These are phyloP conservation scores for Inonotus hispidus DNA, from an alignment of 1,284 basidiomycete genomes.

Conservation along the genomic window DNA sequence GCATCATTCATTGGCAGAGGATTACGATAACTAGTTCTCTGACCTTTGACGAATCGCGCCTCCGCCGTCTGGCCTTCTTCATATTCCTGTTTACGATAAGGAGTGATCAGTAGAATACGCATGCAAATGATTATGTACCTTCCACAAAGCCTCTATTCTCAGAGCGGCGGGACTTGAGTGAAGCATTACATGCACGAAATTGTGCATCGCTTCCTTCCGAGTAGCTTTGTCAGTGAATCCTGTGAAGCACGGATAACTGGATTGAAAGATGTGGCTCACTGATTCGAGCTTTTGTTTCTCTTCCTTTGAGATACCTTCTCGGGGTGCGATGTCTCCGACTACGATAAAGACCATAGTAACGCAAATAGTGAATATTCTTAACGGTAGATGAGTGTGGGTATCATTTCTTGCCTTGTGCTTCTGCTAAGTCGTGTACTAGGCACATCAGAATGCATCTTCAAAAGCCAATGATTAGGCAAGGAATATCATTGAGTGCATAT, in stretches of 20 bases:
- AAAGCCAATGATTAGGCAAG: neutral
- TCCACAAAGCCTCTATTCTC: constrained; percentile 76
- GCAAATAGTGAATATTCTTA: no score
- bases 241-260: neutral
- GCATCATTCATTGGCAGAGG: neutral
- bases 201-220: constrained; percentile 82
- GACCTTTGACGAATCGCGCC: constrained; percentile 89
- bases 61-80: constrained; percentile 80
- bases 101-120: neutral
- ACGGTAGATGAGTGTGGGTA: no score
- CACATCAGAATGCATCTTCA: constrained; percentile 84
- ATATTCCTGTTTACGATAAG: constrained; percentile 64
- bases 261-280: constrained; percentile 30
- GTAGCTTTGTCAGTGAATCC: neutral
- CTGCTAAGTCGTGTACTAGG: constrained; percentile 92
- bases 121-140: constrained; percentile 39
- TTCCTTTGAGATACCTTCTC: constrained; percentile 77
- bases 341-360: neutral
- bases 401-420: constrained; percentile 67
- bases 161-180: constrained; percentile 76
- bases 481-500: neutral
- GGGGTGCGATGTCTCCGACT: constrained; percentile 93
- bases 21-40: constrained; percentile 12
- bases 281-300: constrained; percentile 79
- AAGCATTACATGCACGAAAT: constrained; percentile 87